Conservation (phyloP, 2,329 filamentous ascomycete species). For the Hypoxylon sp. region DNA sequence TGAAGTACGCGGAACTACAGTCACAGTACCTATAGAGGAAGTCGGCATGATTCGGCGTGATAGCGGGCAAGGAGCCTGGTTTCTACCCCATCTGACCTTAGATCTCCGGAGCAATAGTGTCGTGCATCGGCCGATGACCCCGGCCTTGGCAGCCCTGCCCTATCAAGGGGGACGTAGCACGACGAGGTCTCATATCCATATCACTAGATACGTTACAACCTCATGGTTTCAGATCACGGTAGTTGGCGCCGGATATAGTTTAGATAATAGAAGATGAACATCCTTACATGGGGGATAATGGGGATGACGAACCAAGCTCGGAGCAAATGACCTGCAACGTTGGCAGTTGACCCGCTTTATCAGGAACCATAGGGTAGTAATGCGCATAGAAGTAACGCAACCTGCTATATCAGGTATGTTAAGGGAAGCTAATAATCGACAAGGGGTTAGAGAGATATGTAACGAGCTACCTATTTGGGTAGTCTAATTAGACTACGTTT, state of each 20-base stretch:
- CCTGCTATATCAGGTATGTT: conserved; percentile 26
- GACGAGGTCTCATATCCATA: conserved; percentile 32
- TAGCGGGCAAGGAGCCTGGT: conserved; percentile 31
- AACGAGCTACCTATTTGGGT: conserved; percentile 40
- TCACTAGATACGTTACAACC: conserved; percentile 38
- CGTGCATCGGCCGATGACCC: conserved; percentile 39
- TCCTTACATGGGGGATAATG: conserved; percentile 13
- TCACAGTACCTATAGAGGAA: conserved; percentile 32
- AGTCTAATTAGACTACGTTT: conserved; percentile 18
- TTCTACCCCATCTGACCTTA: conserved; percentile 38
- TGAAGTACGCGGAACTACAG: conserved; percentile 32
- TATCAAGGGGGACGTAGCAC: conserved; percentile 32
- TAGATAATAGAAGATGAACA: conserved; percentile 13
- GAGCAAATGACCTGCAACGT: conserved; percentile 38
- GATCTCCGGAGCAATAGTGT: conserved; percentile 28
- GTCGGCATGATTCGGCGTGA: conserved; percentile 41
- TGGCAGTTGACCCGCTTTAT: conserved; percentile 37
- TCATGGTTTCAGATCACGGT: neutral
- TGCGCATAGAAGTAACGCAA: conserved; percentile 15
- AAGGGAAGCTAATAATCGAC: conserved; percentile 6
- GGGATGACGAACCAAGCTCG: conserved; percentile 21
- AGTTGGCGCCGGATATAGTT: conserved; percentile 1
- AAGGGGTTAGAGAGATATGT: conserved; percentile 3
- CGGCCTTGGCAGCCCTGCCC: conserved; percentile 34
- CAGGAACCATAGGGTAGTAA: conserved; percentile 37